These are phyloP conservation scores for Schizosaccharomyces versatilis DNA, from an alignment of 1,139 yeast species.

Conservation along the genomic window DNA sequence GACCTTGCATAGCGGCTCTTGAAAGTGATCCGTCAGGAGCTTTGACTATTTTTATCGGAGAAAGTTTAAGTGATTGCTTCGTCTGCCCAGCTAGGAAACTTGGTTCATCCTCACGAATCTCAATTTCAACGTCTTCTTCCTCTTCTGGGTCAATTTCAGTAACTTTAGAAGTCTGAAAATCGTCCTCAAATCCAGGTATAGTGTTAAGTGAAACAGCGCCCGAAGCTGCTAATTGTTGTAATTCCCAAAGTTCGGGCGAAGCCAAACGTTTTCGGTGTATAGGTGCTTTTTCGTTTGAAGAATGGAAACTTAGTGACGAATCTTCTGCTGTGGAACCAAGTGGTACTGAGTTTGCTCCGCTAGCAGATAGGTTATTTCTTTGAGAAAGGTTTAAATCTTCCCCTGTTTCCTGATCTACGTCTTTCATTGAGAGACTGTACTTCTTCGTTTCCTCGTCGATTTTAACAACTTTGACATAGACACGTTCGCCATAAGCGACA, in stretches of 20 bases:
- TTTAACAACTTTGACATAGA: slow-evolving; percentile 37
- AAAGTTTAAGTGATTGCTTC: slow-evolving; percentile 24
- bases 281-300: neutral
- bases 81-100: slow-evolving; percentile 43
- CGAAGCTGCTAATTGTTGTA: slow-evolving; percentile 57
- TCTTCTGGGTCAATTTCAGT: slow-evolving; percentile 21
- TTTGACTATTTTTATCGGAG: slow-evolving; percentile 36
- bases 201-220: slow-evolving; percentile 52
- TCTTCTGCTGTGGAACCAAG: neutral
- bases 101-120: slow-evolving; percentile 48
- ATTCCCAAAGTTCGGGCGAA: slow-evolving; percentile 82
- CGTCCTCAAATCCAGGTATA: slow-evolving; percentile 46
- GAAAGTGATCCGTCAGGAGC: slow-evolving; percentile 63
- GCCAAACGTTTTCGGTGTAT: slow-evolving; percentile 30
- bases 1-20: slow-evolving; percentile 59
- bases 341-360: neutral
- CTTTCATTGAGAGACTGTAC: slow-evolving; percentile 46
- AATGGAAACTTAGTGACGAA: neutral
- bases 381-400: slow-evolving; percentile 18
- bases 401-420: slow-evolving; percentile 56
- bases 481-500: slow-evolving; percentile 34
- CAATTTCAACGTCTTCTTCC: slow-evolving; percentile 48
- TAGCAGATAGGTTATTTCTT: neutral
- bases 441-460: slow-evolving; percentile 22
- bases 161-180: slow-evolving; percentile 20